Evolutionary conservation across 2,329 filamentous ascomycete species (phyloP), one percentile per base, ranked within the genome.

Genomic region (Penicillium sp.): DNA sequence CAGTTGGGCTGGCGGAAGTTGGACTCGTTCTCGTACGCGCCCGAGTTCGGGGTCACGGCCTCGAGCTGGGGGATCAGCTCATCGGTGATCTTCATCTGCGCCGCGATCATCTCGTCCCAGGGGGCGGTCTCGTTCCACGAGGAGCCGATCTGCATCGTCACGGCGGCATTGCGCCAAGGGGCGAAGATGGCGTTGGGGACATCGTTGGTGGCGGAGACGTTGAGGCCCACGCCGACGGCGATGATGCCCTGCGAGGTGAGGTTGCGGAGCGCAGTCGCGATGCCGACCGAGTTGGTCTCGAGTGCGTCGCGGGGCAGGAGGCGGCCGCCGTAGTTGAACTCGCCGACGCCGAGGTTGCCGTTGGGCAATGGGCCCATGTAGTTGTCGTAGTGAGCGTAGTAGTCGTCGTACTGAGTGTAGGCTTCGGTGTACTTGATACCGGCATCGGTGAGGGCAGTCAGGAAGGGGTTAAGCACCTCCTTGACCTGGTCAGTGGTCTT

Each of bases 391-490:
- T 75, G 69, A 13, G 75, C 70, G 9, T 76, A 68, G 67, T 78
- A 79, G 6, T 70, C 71, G 29, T 66, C 57, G 56, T 71, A 77
- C 44, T 76, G 53, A 29, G 65, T 70, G 52, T 70, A 72, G 49
- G 67, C 62, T 58, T 67, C 65, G 19, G 62, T 66, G 64, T 78
- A 79, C 7, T 66, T 60, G 64, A 80, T 76, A 38, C 68, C 66
- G n/a, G 76, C 62, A 6, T 64, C 55, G 45, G 78, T 71, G 5
- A 86, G 80, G 17, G 72, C 75, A 11, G 71, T 63, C 30, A 75
- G 70, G 64, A 84, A 82, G 3, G 83, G 82, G 0, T 70, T 63
- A 21, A 87, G 74, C 46, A 84, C 79, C 9, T 70, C 66, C 61
- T 80, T 71, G 21, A 85, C 78, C 46, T 86, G 69, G 19, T 69